Percentiles rank a stretch among this genome's conserved stretches.
These are phyloP conservation scores for Ploettnerulaceae sp. DNA, from an alignment of 2,329 filamentous ascomycete genomes.

Conservation along the genomic window DNA sequence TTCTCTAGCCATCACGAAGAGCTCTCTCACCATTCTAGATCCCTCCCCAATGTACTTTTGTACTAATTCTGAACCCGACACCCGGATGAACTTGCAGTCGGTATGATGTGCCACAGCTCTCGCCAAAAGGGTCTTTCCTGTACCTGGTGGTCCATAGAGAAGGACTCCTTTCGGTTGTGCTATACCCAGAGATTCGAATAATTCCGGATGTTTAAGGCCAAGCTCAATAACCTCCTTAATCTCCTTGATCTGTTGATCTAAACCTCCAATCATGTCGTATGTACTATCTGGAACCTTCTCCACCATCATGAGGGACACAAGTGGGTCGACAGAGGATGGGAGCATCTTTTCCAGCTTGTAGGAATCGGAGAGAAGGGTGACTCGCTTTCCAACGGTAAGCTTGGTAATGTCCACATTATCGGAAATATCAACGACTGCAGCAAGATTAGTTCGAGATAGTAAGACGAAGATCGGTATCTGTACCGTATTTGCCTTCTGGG, in stretches of 20 bases:
- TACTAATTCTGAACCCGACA: constrained; percentile 91
- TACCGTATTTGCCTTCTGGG: constrained; percentile 99
- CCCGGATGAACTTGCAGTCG: constrained; percentile 98
- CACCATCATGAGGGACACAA: constrained; percentile 99
- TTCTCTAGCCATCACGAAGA: constrained; percentile 98
- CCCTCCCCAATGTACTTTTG: constrained; percentile 99
- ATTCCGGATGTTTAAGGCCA: constrained; percentile 93
- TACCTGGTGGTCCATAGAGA: constrained; percentile 93
- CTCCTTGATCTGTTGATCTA: constrained; percentile 99
- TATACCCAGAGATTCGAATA: constrained; percentile 98
- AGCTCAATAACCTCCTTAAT: constrained; percentile 99
- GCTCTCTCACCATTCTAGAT: constrained; percentile 94
- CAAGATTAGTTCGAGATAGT: constrained; percentile 17
- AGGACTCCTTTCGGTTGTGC: constrained; percentile 97
- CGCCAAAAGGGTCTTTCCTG: constrained; percentile 92
- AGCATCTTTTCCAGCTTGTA: constrained; percentile 99
- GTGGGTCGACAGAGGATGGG: constrained; percentile 93
- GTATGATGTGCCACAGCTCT: constrained; percentile 97
- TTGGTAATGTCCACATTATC: constrained; percentile 93
- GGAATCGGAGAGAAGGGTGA: constrained; percentile 91
- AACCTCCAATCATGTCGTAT: constrained; percentile 99
- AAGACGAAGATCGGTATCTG: constrained; percentile 28
- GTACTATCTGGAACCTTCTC: constrained; percentile 99
- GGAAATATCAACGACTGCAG: constrained; percentile 84
- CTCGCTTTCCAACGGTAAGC: constrained; percentile 94